phyloP scores from a whole-genome alignment of 225 moss, liverwort and hornwort species.

The Pseudisothecium myosuroides region DNA sequence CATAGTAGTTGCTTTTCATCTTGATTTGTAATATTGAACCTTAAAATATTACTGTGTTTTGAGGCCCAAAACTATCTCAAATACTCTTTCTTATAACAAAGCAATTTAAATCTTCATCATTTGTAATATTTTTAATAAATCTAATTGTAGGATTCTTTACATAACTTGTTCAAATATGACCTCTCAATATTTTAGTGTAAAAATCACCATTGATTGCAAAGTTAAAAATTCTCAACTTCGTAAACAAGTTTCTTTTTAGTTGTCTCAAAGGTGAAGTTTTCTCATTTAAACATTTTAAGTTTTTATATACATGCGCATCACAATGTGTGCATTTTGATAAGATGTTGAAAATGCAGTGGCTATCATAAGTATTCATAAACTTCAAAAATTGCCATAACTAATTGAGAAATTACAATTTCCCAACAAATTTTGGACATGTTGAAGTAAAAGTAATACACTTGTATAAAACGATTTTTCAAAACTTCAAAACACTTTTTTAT shows the following conservation, averaged over 20 bases:
- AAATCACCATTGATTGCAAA: not conserved
- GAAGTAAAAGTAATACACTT: not conserved
- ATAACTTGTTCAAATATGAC: too few relatives aligned
- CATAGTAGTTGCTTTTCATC: not conserved
- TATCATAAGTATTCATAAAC: not conserved
- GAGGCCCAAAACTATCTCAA: too few relatives aligned
- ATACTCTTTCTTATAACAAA: too few relatives aligned
- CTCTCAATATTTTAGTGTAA: not conserved
- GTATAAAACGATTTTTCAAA: not conserved
- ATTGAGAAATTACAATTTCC: not conserved
- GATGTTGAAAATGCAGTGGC: not conserved
- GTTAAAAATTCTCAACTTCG: not conserved
- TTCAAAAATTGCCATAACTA: not conserved
- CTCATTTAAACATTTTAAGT: too few relatives aligned
- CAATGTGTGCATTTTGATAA: not conserved
- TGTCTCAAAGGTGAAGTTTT: not conserved
- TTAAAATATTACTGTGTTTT: not conserved
- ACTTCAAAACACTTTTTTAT: fast-evolving
- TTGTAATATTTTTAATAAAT: too few relatives aligned
- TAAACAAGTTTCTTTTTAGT: not conserved
- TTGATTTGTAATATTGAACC: not conserved
- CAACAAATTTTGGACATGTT: not conserved
- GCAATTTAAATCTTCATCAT: too few relatives aligned
- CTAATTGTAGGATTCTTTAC: too few relatives aligned
- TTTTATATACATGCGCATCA: not conserved